Base-by-base conservation (phyloP, 1,139 yeast species). In the Scheffersomyces segobiensis region DNA sequence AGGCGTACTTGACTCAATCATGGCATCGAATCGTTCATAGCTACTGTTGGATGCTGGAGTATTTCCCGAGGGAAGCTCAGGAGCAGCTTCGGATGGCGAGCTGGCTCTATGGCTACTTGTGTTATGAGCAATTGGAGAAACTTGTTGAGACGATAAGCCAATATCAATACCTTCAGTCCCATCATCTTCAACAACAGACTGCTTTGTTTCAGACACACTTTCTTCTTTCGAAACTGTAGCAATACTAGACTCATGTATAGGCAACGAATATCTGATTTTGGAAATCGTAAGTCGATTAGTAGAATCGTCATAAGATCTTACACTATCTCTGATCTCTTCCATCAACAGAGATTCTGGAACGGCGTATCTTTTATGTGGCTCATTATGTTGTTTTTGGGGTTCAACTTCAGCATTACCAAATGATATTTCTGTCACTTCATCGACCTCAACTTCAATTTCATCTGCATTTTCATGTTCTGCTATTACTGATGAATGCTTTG, bases 1-100 rank as follows among this genome's bases (percentile, higher is more conserved):
- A 1, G 72, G 73, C 4, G 72, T 68, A 42, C 71, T 68, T 3
- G 71, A 59, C 26, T 66, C 70, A 1, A 69, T 21, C 14, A 62
- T 50, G 12, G 59, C 63, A 49, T 57, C 55, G 48, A 62, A 61
- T 19, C 55, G 57, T 4, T 63, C 66, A 32, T 10, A 17, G 3
- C 39, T 10, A 26, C 14, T 32, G 12, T 3, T 32, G 12, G 42
- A 32, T 7, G 14, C 42, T 14, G 42, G 3, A 32, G 42, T 32
- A 32, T 32, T 32, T 7, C 42, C 17, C 3, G 42, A 32, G 5
- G 2, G 17, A 32, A 32, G 17, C 17, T 32, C 42, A 32, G 42
- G 3, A 4, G 2, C 3, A 32, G 42, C 42, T 7, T 32, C 3
- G 3, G 42, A 32, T 12, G 12, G 42, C 42, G 42, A 10, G 17